Evolutionary conservation across 768 basidiomycete species (phyloP), one percentile per base, ranked within the genome.

Genomic region (Atractiella rhizophila): DNA sequence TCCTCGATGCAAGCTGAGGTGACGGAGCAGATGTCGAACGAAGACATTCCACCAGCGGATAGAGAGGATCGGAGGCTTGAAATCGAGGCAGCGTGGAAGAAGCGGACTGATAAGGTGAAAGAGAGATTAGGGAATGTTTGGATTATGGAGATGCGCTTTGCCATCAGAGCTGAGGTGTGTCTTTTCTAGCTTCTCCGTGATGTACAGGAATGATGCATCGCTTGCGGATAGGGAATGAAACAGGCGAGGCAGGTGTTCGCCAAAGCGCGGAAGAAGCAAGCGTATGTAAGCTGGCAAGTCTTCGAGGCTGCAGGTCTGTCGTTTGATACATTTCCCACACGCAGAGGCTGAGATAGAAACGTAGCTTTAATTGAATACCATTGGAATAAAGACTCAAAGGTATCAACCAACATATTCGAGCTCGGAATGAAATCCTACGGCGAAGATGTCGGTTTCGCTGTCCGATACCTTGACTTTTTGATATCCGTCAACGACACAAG

Each of bases 321-420:
- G 11, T 8, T 41, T 18, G 35, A 31, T 39, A 49, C 40, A 20
- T 37, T 28, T 6, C 32, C 42, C 31, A 25, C 33, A 20, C 28
- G 10, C 25, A 30, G 29, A 23, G 28, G 23, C 15, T 7, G 18
- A 23, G 18, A 10, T 25, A 15, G 40, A n/a, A 9, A 21, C 9
- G 15, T 54, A 85, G 91, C 91, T 0, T 56, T 86, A 50, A 79
- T 88, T 71, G 91, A 96, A 57, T 91, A 91, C 54, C 83, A 91
- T 56, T 69, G 69, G 54, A 79, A 74, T 53, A 76, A 76, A 42
- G 74, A 78, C 34, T 60, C 68, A 3, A 67, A 67, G 32, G 74
- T 94, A 21, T 78, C 86, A 0, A 76, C 73, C 33, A 68, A 83
- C 33, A 86, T 98, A 45, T 96, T 88, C 55, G 86, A 94, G 59